These are phyloP conservation scores for Solanum tarijense DNA, from an alignment of 257 asterid genomes.

Conservation along the genomic window DNA sequence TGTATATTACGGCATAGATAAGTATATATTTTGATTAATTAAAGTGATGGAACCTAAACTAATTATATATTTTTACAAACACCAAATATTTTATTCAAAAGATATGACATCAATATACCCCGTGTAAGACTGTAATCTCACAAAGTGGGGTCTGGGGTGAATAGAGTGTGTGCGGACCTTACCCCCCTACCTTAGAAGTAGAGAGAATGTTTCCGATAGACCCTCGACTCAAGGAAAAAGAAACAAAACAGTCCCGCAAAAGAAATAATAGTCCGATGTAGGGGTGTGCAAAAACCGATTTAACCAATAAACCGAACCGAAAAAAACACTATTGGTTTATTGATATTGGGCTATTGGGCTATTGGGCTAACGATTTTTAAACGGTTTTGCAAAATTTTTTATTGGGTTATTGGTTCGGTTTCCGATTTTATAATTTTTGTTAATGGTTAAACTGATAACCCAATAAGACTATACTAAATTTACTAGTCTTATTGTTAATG, in stretches of 20 bases:
- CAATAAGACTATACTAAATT: too few species aligned
- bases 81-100: neutral
- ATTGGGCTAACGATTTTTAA: too few species aligned
- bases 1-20: neutral
- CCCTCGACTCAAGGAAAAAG: neutral
- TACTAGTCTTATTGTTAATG: too few species aligned
- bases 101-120: neutral
- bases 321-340: too few species aligned
- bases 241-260: neutral
- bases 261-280: neutral
- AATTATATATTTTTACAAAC: neutral
- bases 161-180: neutral
- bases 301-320: too few species aligned
- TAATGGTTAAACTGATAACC: too few species aligned
- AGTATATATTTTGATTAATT: neutral
- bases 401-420: too few species aligned
- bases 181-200: neutral
- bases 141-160: neutral
- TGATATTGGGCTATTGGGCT: too few species aligned
- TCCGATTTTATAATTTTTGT: too few species aligned
- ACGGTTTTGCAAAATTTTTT: too few species aligned
- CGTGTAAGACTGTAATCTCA: neutral
- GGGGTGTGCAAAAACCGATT: too few species aligned
- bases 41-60: neutral
- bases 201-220: neutral